A percentile compares a stretch with the other conserved stretches of the same genome.
Evolutionary conservation across 2,329 filamentous ascomycete genomes (phyloP).

Genomic region (Fusarium keratoplasticum): DNA sequence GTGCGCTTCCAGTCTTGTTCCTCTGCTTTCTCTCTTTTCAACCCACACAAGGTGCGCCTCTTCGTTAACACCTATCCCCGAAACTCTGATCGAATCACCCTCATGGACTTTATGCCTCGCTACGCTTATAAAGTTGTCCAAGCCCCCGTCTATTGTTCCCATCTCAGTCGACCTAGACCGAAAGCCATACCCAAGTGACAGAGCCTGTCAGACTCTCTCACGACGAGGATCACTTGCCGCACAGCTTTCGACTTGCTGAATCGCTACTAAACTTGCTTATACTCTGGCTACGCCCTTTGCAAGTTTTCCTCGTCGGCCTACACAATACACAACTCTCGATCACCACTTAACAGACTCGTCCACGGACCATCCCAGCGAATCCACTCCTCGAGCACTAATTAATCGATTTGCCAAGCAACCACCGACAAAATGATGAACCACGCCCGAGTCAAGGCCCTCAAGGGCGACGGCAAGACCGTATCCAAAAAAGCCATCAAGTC

Average conservation of each 20-base stretch:
- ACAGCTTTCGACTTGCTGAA: conserved; percentile 23
- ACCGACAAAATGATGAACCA: conserved; percentile 64
- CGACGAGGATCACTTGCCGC: conserved; percentile 43
- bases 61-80: conserved; percentile 30
- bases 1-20: conserved; percentile 8
- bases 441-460: conserved; percentile 74
- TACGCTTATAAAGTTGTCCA: conserved; percentile 36
- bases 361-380: not conserved
- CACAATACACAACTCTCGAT: not conserved
- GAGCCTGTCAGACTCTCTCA: not conserved
- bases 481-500: conserved; percentile 74
- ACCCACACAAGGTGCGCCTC: conserved; percentile 26
- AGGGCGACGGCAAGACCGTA: conserved; percentile 77
- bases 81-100: conserved; percentile 21
- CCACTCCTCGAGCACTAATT: not conserved
- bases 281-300: conserved; percentile 14
- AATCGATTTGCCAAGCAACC: not conserved
- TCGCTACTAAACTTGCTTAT: conserved; percentile 7
- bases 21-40: conserved; percentile 8
- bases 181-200: conserved; percentile 41
- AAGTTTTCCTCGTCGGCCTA: conserved; percentile 42
- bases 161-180: conserved; percentile 36
- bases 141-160: conserved; percentile 31
- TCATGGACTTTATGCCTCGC: conserved; percentile 44
- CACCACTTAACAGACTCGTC: conserved; percentile 1